These are phyloP conservation scores for Saccharomycopsis hybrid DNA, from an alignment of 1,139 yeast species.

Conservation along the genomic window DNA sequence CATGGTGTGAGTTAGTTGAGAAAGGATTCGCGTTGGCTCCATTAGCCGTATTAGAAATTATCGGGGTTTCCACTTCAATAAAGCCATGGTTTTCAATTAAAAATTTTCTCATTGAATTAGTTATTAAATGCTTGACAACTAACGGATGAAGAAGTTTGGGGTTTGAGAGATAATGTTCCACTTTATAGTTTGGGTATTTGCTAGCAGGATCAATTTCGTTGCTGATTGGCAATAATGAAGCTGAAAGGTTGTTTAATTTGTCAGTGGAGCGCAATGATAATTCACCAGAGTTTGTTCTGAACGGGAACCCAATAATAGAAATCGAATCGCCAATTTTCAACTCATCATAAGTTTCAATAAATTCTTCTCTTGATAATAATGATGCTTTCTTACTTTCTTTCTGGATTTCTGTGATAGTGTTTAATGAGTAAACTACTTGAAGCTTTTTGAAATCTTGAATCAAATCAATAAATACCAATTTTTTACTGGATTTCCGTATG, in stretches of 20 bases:
- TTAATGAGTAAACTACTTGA: slow-evolving; percentile 43
- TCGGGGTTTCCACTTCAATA: slow-evolving; percentile 84
- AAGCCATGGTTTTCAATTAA: slow-evolving; percentile 47
- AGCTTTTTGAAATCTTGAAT: slow-evolving; percentile 49
- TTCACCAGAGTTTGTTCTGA: slow-evolving; percentile 72
- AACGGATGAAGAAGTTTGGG: slow-evolving; percentile 30
- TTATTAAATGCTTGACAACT: slow-evolving; percentile 46
- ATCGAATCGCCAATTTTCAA: slow-evolving; percentile 70
- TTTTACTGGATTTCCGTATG: slow-evolving; percentile 59
- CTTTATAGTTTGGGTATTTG: slow-evolving; percentile 69
- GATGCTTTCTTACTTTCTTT: slow-evolving; percentile 21
- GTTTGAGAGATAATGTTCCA: slow-evolving; percentile 34
- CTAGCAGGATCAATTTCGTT: slow-evolving; percentile 42
- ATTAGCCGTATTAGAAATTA: slow-evolving; percentile 61
- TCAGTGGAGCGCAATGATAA: slow-evolving; percentile 58
- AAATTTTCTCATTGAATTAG: slow-evolving; percentile 50
- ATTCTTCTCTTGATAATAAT: slow-evolving; percentile 34
- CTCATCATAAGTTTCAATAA: slow-evolving; percentile 38
- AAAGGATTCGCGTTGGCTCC: slow-evolving; percentile 93
- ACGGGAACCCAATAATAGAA: slow-evolving; percentile 60
- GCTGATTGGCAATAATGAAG: slow-evolving; percentile 61
- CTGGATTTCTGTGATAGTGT: slow-evolving; percentile 19
- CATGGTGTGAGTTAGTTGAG: slow-evolving; percentile 45
- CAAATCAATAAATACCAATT: slow-evolving; percentile 60
- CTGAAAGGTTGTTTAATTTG: slow-evolving; percentile 50